Evolutionary conservation across 1,284 basidiomycete species (phyloP).

Genomic region (Veloporphyrellus conicus): DNA sequence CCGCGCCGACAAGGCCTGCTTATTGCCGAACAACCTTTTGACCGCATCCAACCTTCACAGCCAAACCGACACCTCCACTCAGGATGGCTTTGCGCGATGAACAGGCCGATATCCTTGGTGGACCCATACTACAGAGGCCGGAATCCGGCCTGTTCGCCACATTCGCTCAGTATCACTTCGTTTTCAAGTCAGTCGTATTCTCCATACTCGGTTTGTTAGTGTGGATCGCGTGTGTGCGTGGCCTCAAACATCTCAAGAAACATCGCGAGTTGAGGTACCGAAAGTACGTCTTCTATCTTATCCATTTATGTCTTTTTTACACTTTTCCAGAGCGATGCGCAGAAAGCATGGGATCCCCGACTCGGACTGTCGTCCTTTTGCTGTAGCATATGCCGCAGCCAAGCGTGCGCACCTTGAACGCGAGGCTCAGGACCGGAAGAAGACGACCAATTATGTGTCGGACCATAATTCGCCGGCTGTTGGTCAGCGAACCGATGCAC

Average conservation of each 20-base stretch:
- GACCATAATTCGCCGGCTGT: slow-evolving; percentile 21
- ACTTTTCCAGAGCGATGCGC: slow-evolving; percentile 47
- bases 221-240: slow-evolving; percentile 33
- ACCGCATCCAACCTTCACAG: slow-evolving; percentile 17
- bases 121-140: slow-evolving; percentile 44
- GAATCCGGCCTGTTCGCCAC: slow-evolving; percentile 25
- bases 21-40: slow-evolving; percentile 10
- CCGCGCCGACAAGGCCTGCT: slow-evolving; percentile 15
- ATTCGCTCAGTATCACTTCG: slow-evolving; percentile 37
- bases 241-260: slow-evolving; percentile 42
- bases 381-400: slow-evolving; percentile 75
- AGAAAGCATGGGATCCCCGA: slow-evolving; percentile 77
- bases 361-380: slow-evolving; percentile 72
- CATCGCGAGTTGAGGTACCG: slow-evolving; percentile 57
- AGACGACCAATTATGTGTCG: slow-evolving; percentile 25
- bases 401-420: slow-evolving; percentile 47
- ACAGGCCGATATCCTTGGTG: slow-evolving; percentile 64
- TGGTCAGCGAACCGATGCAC: slow-evolving; percentile 29
- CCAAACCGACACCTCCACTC: slow-evolving; percentile 23
- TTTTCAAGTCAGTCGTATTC: slow-evolving; percentile 37
- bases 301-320: slow-evolving; percentile 12
- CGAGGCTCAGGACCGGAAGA: slow-evolving; percentile 36
- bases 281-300: slow-evolving; percentile 43
- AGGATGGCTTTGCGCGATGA: slow-evolving; percentile 51
- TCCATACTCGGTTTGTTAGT: slow-evolving; percentile 35